Conservation (phyloP, 805 yeast genomes). For the Nakazawaea ernobii region DNA sequence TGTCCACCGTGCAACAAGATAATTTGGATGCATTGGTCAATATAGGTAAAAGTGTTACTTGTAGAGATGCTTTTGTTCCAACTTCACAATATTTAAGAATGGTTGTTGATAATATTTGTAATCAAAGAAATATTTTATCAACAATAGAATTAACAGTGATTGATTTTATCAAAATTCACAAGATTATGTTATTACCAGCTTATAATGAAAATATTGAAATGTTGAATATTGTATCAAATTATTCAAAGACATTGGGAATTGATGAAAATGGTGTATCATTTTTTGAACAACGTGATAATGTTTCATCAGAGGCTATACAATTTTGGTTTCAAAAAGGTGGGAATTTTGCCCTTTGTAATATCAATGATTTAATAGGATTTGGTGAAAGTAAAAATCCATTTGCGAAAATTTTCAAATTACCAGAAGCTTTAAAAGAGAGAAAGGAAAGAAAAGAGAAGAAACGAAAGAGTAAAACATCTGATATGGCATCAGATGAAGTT, state of each 20-base stretch:
- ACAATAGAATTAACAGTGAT: constrained; percentile 54
- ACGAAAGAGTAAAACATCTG: constrained; percentile 30
- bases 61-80: constrained; percentile 81
- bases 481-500: constrained; percentile 21
- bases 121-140: constrained; percentile 55
- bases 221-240: constrained; percentile 55
- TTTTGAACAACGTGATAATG: constrained; percentile 41
- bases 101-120: constrained; percentile 73
- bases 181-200: constrained; percentile 57
- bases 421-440: constrained; percentile 66
- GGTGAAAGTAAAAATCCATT: constrained; percentile 74
- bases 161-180: constrained; percentile 61
- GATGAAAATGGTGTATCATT: constrained; percentile 61
- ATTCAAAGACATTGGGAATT: constrained; percentile 62
- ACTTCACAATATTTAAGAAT: constrained; percentile 71
- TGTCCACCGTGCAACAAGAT: constrained; percentile 80
- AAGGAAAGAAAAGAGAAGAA: constrained; percentile 68
- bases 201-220: constrained; percentile 48
- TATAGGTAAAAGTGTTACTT: constrained; percentile 71
- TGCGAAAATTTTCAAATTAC: constrained; percentile 65
- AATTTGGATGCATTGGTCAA: constrained; percentile 73
- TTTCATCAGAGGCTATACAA: constrained; percentile 42
- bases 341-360: constrained; percentile 69
- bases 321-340: constrained; percentile 78
- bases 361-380: constrained; percentile 70